Percentiles rank a stretch among this genome's conserved stretches.
Conservation (phyloP, 495 filamentous ascomycete species). For the Clavariopsis aquatica region DNA sequence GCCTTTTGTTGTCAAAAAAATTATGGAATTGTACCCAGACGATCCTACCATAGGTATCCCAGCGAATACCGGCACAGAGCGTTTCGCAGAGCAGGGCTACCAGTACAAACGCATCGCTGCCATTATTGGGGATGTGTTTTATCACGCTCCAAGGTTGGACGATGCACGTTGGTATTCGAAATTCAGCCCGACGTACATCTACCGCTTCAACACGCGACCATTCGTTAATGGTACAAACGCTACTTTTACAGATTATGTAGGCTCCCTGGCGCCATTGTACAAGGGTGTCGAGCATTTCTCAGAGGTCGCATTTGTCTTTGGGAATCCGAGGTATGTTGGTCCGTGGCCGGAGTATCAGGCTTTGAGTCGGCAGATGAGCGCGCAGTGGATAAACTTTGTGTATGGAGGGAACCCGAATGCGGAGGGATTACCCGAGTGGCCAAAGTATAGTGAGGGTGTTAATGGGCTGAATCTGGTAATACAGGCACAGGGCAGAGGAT, state of each 20-base stretch:
- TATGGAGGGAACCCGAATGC: conserved; percentile 33
- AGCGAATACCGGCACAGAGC: conserved; percentile 32
- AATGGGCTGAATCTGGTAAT: conserved; percentile 37
- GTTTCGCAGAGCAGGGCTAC: conserved; percentile 34
- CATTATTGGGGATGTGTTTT: conserved; percentile 38
- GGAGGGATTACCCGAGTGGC: conserved; percentile 30
- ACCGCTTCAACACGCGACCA: conserved; percentile 39
- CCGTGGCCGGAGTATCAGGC: conserved; percentile 35
- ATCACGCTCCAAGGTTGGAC: conserved; percentile 33
- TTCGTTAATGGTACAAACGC: conserved; percentile 36
- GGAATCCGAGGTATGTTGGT: conserved; percentile 33
- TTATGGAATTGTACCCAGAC: conserved; percentile 38
- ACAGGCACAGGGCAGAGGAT: conserved; percentile 31
- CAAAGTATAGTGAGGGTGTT: conserved; percentile 32
- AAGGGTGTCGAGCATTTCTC: conserved; percentile 38
- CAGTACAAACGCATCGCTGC: conserved; percentile 39
- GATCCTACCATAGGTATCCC: conserved; percentile 35
- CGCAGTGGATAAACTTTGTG: conserved; percentile 38
- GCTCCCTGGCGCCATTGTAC: conserved; percentile 29
- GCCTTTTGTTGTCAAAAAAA: conserved; percentile 21
- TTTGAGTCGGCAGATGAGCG: conserved; percentile 36
- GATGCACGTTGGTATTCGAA: conserved; percentile 36
- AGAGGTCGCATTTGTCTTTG: conserved; percentile 37
- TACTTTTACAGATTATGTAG: conserved; percentile 21
- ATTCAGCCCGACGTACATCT: conserved; percentile 36